phyloP scores from a whole-genome alignment of 305 asterid species.

The Fraxinus ornus region DNA sequence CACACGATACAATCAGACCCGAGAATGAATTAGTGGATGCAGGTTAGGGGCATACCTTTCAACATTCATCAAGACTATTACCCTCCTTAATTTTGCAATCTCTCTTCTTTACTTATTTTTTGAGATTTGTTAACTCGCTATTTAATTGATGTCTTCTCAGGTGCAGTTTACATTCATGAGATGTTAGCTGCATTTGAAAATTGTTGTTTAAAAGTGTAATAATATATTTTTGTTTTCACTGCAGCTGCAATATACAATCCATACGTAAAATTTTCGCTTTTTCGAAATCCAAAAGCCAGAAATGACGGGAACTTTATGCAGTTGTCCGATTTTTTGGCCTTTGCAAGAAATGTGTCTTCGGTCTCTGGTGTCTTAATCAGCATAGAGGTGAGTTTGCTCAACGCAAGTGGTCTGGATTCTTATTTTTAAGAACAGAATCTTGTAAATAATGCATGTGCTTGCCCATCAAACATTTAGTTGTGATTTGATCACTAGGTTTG shows the following conservation, averaged over 20 bases:
- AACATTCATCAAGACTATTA: not conserved
- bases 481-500: not conserved
- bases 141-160: constrained; percentile 11
- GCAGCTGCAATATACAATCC: constrained; percentile 69
- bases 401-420: constrained; percentile 7
- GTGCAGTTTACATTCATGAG: constrained; percentile 7
- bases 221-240: constrained; percentile 24
- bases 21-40: not conserved
- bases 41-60: not conserved
- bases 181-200: constrained; percentile 15
- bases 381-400: constrained; percentile 63
- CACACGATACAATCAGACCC: not conserved
- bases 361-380: constrained; percentile 74
- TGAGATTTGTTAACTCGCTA: not conserved
- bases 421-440: not conserved
- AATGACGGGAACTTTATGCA: constrained; percentile 48
- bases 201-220: constrained; percentile 1
- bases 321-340: constrained; percentile 61
- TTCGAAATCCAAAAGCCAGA: constrained; percentile 57
- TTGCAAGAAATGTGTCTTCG: constrained; percentile 62
- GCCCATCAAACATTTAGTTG: not conserved
- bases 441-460: not conserved
- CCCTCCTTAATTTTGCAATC: not conserved
- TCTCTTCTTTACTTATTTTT: not conserved
- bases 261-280: constrained; percentile 33